Percentiles rank a stretch among this genome's conserved stretches.
Evolutionary conservation across 495 filamentous ascomycete species (phyloP).

Genomic region (Tirmania nivea): DNA sequence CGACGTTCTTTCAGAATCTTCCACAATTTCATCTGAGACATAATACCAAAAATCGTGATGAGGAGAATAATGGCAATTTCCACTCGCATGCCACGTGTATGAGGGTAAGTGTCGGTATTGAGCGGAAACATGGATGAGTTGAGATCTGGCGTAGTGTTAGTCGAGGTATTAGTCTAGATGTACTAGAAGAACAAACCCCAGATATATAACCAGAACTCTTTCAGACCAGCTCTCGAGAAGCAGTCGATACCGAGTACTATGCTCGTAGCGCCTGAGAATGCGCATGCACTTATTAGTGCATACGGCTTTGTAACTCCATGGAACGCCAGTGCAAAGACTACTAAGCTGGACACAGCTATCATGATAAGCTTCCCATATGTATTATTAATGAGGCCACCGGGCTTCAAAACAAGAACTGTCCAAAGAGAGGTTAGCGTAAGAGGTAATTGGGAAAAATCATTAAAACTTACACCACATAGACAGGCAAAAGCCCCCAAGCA

Average conservation of each 20-base stretch:
- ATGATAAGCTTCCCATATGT: slow-evolving; percentile 45
- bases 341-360: slow-evolving; percentile 48
- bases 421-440: slow-evolving; percentile 1
- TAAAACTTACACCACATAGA: slow-evolving; percentile 49
- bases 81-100: slow-evolving; percentile 68
- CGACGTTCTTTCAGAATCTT: slow-evolving; percentile 58
- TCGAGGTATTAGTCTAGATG: slow-evolving; percentile 4
- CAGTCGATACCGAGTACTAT: slow-evolving; percentile 74
- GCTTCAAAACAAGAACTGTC: slow-evolving; percentile 44
- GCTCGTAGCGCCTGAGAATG: slow-evolving; percentile 63
- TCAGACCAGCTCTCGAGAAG: slow-evolving; percentile 67
- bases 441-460: not conserved
- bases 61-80: slow-evolving; percentile 64
- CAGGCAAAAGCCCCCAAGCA: slow-evolving; percentile 69
- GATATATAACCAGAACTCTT: slow-evolving; percentile 90
- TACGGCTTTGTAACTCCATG: slow-evolving; percentile 57
- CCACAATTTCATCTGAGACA: slow-evolving; percentile 77
- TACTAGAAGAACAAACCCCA: slow-evolving; percentile 39
- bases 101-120: slow-evolving; percentile 52
- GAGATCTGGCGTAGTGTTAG: slow-evolving; percentile 27
- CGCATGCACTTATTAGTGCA: slow-evolving; percentile 48
- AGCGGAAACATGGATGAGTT: slow-evolving; percentile 64
- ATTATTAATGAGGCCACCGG: slow-evolving; percentile 48
- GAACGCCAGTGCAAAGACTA: slow-evolving; percentile 51
- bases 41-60: slow-evolving; percentile 47